A percentile compares a stretch with the other conserved stretches of the same genome.
Conservation (phyloP, 768 basidiomycete genomes). For the Lactifluus subvellereus region DNA sequence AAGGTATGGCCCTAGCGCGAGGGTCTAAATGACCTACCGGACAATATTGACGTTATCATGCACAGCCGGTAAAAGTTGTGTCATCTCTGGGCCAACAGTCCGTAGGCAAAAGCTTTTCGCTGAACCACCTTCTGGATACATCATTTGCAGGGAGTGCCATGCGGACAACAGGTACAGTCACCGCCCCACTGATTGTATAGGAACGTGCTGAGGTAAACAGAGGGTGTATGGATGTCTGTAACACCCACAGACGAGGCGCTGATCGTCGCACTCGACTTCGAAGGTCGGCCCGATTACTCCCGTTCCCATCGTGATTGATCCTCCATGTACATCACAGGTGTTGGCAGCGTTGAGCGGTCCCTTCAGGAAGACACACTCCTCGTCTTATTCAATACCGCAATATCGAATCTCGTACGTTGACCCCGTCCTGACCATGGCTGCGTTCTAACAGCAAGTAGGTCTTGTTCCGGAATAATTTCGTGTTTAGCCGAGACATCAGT, state of each 20-base stretch:
- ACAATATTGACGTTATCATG: neutral
- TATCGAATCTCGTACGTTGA: constrained; percentile 53
- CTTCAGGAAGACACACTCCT: constrained; percentile 58
- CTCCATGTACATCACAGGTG: constrained; percentile 33
- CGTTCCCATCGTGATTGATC: neutral
- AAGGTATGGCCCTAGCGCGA: constrained; percentile 34
- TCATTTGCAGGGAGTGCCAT: constrained; percentile 37
- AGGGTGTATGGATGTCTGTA: too few relatives aligned
- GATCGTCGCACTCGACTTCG: too few relatives aligned
- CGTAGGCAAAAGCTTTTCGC: too few relatives aligned
- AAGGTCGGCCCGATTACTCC: constrained; percentile 33
- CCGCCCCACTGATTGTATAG: constrained; percentile 26
- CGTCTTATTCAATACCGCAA: constrained; percentile 58
- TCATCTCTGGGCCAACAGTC: constrained; percentile 44
- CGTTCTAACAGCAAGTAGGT: constrained; percentile 42
- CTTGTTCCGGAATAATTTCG: constrained; percentile 61
- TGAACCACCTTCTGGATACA: too few relatives aligned
- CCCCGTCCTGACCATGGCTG: neutral
- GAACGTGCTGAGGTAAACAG: constrained; percentile 19
- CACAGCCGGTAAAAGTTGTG: constrained; percentile 55
- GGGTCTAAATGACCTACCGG: too few relatives aligned
- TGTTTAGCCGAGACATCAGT: constrained; percentile 52
- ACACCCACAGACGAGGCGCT: too few relatives aligned
- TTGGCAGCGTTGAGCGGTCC: constrained; percentile 58
- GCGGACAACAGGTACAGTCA: constrained; percentile 51